A percentile compares a stretch with the other conserved stretches of the same genome.
Evolutionary conservation across 306 rosid species (phyloP).

Genomic region (Cucurbita moschata): DNA sequence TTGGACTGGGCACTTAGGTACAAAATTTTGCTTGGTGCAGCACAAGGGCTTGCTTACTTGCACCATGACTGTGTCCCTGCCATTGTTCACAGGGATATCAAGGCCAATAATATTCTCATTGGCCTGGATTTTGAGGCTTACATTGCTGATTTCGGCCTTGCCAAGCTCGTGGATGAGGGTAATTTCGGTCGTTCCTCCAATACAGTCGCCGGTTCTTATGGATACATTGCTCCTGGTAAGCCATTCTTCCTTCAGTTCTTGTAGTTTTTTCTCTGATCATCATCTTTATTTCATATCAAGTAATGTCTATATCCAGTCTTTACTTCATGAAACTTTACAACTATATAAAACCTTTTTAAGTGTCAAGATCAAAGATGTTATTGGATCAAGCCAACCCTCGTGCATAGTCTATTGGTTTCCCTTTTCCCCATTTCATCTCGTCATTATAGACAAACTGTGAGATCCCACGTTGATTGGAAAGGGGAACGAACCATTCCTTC

Average conservation of each 20-base stretch:
- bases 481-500: too few species aligned
- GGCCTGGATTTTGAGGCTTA: constrained; percentile 77
- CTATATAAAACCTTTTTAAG: neutral
- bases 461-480: too few species aligned
- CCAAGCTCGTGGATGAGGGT: constrained; percentile 70
- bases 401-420: too few species aligned
- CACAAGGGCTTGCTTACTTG: constrained; percentile 81
- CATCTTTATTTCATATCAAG: neutral
- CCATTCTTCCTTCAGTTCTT: neutral
- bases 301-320: neutral
- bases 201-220: constrained; percentile 83
- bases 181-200: constrained; percentile 62
- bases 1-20: constrained; percentile 73
- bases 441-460: too few species aligned
- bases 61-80: constrained; percentile 92
- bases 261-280: neutral
- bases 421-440: too few species aligned
- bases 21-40: constrained; percentile 60
- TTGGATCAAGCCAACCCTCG: too few species aligned
- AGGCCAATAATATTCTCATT: constrained; percentile 80
- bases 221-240: constrained; percentile 91
- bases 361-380: too few species aligned
- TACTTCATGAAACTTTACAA: neutral
- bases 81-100: constrained; percentile 80
- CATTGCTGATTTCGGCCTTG: constrained; percentile 85